These are phyloP conservation scores for Colletotrichum navitas DNA, from an alignment of 2,329 filamentous ascomycete genomes.

Conservation along the genomic window DNA sequence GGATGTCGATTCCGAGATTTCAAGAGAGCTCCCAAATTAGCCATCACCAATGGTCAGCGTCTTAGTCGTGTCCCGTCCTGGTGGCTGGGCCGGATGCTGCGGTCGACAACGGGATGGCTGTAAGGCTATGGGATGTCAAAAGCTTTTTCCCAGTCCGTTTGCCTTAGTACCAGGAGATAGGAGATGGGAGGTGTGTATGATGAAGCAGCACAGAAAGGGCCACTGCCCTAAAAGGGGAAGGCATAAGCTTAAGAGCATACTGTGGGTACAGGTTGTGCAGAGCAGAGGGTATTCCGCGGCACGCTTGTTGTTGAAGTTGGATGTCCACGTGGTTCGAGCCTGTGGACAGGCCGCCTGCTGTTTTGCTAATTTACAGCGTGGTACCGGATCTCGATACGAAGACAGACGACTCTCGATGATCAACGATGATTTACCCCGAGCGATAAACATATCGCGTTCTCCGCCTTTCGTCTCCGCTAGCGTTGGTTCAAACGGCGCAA, in stretches of 20 bases:
- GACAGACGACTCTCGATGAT: constrained; percentile 11
- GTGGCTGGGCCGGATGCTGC: constrained; percentile 9
- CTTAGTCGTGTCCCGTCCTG: neutral
- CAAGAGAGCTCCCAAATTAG: neutral
- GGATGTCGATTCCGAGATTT: constrained; percentile 5
- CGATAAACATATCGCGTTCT: constrained; percentile 22
- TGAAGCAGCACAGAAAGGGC: constrained; percentile 8
- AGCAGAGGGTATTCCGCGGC: neutral
- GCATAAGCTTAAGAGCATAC: no score
- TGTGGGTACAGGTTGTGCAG: no score
- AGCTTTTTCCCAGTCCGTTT: neutral
- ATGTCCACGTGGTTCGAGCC: constrained; percentile 7
- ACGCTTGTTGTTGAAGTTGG: neutral
- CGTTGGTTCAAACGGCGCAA: constrained; percentile 3
- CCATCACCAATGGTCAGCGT: constrained; percentile 22
- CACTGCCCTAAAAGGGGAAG: neutral
- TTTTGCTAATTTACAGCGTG: constrained; percentile 17
- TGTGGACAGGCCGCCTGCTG: constrained; percentile 15
- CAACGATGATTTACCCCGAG: constrained; percentile 23
- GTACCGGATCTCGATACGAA: constrained; percentile 31
- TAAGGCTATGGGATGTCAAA: constrained; percentile 9
- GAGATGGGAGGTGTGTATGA: neutral
- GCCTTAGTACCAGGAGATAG: neutral
- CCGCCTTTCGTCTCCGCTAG: constrained; percentile 31
- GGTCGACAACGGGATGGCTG: neutral